phyloP scores from a whole-genome alignment of 352 stramenopile genomes.

The Phytophthora kernoviae region DNA sequence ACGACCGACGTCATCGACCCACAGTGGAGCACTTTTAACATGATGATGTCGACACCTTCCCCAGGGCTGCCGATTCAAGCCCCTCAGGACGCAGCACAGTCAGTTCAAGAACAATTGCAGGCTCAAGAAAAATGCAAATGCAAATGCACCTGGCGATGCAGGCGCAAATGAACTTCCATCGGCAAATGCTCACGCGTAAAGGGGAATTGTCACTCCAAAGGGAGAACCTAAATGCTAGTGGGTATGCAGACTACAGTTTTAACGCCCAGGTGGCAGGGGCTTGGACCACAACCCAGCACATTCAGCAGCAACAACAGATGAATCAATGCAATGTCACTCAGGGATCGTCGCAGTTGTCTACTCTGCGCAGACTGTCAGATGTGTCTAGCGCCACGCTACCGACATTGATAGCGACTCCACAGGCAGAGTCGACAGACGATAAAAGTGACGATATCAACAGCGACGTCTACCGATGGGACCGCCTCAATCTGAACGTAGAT shows the following conservation, averaged over 20 bases:
- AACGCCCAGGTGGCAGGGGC: constrained; percentile 4
- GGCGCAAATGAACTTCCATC: constrained; percentile 82
- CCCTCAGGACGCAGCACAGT: constrained; percentile 3
- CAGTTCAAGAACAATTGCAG: constrained; percentile 4
- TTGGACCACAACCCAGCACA: constrained; percentile 17
- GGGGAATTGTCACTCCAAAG: constrained; percentile 59
- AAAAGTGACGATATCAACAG: constrained; percentile 37
- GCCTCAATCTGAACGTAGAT: constrained; percentile 68
- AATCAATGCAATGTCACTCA: not conserved
- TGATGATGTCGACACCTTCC: constrained; percentile 58
- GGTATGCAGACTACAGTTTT: constrained; percentile 1
- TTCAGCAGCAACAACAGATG: constrained; percentile 14
- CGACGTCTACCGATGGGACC: constrained; percentile 62
- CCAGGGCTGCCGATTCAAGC: constrained; percentile 16
- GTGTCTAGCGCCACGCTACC: constrained; percentile 2
- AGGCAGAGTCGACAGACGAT: not conserved
- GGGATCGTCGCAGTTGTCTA: constrained; percentile 12
- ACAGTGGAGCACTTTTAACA: constrained; percentile 68
- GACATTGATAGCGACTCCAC: constrained; percentile 12
- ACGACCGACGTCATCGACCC: constrained; percentile 53
- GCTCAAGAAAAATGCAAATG: constrained; percentile 49
- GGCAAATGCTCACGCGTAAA: constrained; percentile 83
- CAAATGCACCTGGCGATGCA: constrained; percentile 85
- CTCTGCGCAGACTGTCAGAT: constrained; percentile 1
- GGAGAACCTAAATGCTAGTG: not conserved